Evolutionary conservation across 768 basidiomycete genomes (phyloP).

Genomic region (Mycena vulgaris): DNA sequence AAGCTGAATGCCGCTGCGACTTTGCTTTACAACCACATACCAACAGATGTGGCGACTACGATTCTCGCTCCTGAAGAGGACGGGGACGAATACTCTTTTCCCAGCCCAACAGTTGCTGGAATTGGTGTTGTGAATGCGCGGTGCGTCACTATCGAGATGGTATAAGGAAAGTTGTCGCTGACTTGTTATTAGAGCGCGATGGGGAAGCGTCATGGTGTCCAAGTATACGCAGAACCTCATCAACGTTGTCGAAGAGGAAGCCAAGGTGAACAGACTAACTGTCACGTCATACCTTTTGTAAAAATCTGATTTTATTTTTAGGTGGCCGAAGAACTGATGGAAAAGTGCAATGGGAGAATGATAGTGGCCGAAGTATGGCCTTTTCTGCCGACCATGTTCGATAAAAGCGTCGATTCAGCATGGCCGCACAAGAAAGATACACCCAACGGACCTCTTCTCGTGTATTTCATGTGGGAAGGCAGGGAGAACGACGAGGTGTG

Average conservation of each 20-base stretch:
- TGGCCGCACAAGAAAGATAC: neutral
- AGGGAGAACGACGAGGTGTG: neutral
- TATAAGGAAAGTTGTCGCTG: neutral
- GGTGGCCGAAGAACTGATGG: neutral
- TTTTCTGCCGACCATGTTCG: neutral
- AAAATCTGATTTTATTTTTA: neutral
- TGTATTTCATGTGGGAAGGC: neutral
- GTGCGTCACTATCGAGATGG: neutral
- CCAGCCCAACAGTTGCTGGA: neutral
- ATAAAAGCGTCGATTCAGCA: neutral
- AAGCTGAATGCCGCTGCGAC: too few relatives aligned
- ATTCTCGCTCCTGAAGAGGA: too few relatives aligned
- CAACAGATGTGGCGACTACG: too few relatives aligned
- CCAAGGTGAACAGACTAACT: neutral
- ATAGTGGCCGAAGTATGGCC: neutral
- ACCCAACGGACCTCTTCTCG: neutral
- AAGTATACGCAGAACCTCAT: neutral
- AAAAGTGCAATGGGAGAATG: neutral
- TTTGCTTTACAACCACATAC: too few relatives aligned
- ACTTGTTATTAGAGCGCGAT: neutral
- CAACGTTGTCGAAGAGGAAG: neutral
- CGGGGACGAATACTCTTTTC: too few relatives aligned
- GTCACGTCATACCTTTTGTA: neutral
- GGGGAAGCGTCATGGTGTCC: neutral
- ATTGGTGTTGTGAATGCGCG: neutral